Base-by-base conservation (phyloP, 192 early-diverging fungal genomes). In the Coemansia aciculifera region DNA sequence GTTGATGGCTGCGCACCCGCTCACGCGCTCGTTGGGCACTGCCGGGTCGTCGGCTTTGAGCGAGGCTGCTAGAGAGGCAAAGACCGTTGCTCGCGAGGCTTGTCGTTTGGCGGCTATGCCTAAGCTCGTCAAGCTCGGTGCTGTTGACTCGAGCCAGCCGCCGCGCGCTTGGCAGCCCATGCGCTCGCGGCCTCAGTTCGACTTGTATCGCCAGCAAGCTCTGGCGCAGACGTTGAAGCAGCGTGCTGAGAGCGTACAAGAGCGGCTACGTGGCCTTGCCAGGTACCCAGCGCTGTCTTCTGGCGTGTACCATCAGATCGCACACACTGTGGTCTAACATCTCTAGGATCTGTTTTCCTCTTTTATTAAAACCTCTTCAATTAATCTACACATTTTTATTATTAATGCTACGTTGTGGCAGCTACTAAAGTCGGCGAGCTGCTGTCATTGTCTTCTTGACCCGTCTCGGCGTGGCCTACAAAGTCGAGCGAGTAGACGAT, bases 401-500 rank as follows among this genome's bases (percentile, higher is more conserved):
- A 23, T 12, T 21, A 27, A 2, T 38, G n/a, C 61, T 62, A 43
- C 21, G 36, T 13, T 5, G 51, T 23, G 10, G 24, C 13, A 7
- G 24, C 51, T 29, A 27, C 27, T 17, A 31, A 5, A 12, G 39
- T 10, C 60, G n/a, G 21, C 23, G 34, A 23, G 67, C 44, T 19
- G 7, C 42, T 44, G 1, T 29, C 61, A 37, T 34, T 54, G 17
- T 27, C 3, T 29, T 24, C 24, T 52, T 29, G 51, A 3, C 0
- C 11, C 12, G 23, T 9, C 11, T 46, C 69, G 0, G 73, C 60
- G 6, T 52, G 59, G 13, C 91, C 92, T 27, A 86, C 9, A 54
- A 93, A 71, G 57, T 91, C 88, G 38, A 95, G 74, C 46, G 85
- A 74, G 78, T 95, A 95, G 10, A 95, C 73, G 32, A 89, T 87